phyloP scores from a whole-genome alignment of 2,329 filamentous ascomycete species.

The Pestalotiopsis sp. region DNA sequence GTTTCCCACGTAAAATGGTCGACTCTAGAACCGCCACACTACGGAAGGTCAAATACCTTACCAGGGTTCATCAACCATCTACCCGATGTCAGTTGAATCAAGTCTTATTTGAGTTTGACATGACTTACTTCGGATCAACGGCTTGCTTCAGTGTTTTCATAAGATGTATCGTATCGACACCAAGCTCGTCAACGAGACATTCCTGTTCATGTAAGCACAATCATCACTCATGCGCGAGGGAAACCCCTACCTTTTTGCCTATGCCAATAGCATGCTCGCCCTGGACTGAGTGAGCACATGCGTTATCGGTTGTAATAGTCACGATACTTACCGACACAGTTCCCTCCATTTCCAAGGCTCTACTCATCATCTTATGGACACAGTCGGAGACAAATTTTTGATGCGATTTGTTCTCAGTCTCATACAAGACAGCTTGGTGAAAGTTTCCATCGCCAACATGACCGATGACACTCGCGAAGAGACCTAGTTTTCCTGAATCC shows the following conservation, averaged over 20 bases:
- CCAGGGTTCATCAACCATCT: slow-evolving; percentile 15
- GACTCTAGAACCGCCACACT: not conserved
- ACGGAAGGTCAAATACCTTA: slow-evolving; percentile 10
- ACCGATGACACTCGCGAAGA: slow-evolving; percentile 63
- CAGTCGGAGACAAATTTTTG: slow-evolving; percentile 45
- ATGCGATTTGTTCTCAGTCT: slow-evolving; percentile 52
- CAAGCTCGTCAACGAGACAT: slow-evolving; percentile 12
- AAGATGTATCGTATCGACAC: slow-evolving; percentile 5
- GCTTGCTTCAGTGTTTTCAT: slow-evolving; percentile 11
- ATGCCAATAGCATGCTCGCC: slow-evolving; percentile 66
- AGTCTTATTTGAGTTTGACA: not conserved
- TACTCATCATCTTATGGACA: slow-evolving; percentile 67
- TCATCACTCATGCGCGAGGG: not conserved
- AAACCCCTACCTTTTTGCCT: slow-evolving; percentile 52
- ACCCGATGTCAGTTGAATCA: not conserved
- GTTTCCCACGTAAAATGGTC: no score
- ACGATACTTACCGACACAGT: slow-evolving; percentile 52
- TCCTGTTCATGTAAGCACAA: not conserved
- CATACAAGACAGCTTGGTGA: slow-evolving; percentile 46
- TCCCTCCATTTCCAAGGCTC: slow-evolving; percentile 68
- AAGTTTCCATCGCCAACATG: slow-evolving; percentile 74
- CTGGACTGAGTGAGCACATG: not conserved
- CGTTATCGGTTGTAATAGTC: slow-evolving; percentile 22
- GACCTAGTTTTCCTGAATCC: slow-evolving; percentile 56
- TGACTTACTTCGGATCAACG: slow-evolving; percentile 9